phyloP scores from a whole-genome alignment of 306 rosid species.

The Parietaria judaica region DNA sequence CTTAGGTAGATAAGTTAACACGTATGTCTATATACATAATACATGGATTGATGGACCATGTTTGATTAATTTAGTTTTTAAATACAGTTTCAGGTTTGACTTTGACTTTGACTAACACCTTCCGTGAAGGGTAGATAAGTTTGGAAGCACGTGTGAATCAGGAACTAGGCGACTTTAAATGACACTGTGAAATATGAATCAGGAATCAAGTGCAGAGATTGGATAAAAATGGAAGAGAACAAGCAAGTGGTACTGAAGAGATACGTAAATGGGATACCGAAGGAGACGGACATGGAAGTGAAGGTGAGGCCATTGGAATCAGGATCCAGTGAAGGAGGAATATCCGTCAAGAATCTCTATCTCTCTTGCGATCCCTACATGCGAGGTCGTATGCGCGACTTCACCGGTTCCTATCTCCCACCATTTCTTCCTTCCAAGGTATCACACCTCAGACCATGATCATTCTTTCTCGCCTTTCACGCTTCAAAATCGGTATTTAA shows the following conservation, averaged over 20 bases:
- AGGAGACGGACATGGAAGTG: slow-evolving; percentile 36
- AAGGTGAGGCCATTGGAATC: slow-evolving; percentile 28
- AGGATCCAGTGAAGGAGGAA: neutral
- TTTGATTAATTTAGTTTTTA: too few relatives aligned
- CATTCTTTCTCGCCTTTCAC: neutral
- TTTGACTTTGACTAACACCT: too few relatives aligned
- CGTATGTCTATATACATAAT: too few relatives aligned
- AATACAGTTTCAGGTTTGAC: too few relatives aligned
- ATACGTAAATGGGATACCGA: slow-evolving; percentile 30
- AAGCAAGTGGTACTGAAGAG: slow-evolving; percentile 39
- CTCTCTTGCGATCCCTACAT: slow-evolving; percentile 50
- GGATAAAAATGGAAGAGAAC: slow-evolving; percentile 18
- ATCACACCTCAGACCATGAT: neutral
- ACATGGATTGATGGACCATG: too few relatives aligned
- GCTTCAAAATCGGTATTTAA: too few relatives aligned
- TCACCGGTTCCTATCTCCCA: slow-evolving; percentile 31
- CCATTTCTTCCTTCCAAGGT: slow-evolving; percentile 45
- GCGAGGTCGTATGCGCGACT: slow-evolving; percentile 53
- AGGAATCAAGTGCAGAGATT: neutral
- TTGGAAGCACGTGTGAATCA: too few relatives aligned
- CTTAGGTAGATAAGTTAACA: too few relatives aligned
- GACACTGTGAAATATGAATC: too few relatives aligned
- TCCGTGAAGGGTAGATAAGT: too few relatives aligned
- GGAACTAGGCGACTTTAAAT: too few relatives aligned
- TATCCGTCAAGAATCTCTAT: slow-evolving; percentile 43